Evolutionary conservation across 257 asterid species (phyloP), one percentile per base, ranked within the genome.

Genomic region (Rubia yunnanensis): DNA sequence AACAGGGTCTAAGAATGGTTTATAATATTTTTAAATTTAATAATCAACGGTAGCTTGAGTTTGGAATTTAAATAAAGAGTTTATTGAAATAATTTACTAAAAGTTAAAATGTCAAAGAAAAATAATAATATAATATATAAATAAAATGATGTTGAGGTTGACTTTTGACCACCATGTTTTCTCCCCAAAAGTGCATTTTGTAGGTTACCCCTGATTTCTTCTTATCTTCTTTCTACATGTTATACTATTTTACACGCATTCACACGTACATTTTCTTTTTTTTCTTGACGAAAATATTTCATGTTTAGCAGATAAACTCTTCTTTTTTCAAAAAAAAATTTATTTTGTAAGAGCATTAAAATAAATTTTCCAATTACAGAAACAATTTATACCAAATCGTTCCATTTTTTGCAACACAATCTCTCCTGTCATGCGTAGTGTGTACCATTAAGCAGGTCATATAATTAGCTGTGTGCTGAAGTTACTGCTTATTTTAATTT

Each of bases 141-240:
- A 20, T 18, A 18, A 39, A 34, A 75, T 50, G 1, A 18, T 18
- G 11, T 50, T 5, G 28, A n/a, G 57, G 57, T 50, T n/a, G 57
- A 50, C 57, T 50, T 50, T 44, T 14, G n/a, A 20, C 27, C 49
- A 35, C 39, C 39, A 35, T 35, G 39, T 35, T 4, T 35, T 15
- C 4, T 55, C 15, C 5, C 2, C 31, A 28, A 44, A 60, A 36
- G 23, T 30, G 48, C 24, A 34, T 0, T 69, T 35, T 22, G 56
- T 57, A 67, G 67, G 6, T 9, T 56, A 63, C 70, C 46, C 36
- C 54, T 46, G 65, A 64, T 54, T 70, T 70, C 62, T 46, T 31
- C 64, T 35, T n/a, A n/a, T n/a, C n/a, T n/a, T n/a, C n/a, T n/a
- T n/a, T n/a, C n/a, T n/a, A n/a, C n/a, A n/a, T n/a, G n/a, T n/a